Conservation (phyloP, 2,329 filamentous ascomycete genomes). For the Apiospora pterosperma region DNA sequence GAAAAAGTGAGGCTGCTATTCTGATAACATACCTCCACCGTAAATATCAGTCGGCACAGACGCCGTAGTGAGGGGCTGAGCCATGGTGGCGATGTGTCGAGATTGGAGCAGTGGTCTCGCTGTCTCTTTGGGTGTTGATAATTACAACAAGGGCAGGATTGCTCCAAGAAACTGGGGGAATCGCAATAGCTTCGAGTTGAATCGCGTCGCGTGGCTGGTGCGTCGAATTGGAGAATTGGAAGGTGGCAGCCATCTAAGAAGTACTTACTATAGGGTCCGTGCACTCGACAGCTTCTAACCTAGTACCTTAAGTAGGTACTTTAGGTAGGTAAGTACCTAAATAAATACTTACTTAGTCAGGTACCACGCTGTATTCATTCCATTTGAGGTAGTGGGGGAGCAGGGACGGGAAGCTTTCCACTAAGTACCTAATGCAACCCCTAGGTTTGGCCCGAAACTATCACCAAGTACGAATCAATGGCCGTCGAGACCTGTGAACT, state of each 20-base stretch:
- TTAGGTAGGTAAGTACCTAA: too few species aligned
- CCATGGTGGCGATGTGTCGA: slow-evolving; percentile 36
- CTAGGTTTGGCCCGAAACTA: background rate
- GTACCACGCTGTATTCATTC: background rate
- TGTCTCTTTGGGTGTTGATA: background rate
- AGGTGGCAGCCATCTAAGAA: background rate
- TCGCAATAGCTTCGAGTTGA: background rate
- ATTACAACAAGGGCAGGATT: background rate
- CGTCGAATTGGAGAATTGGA: slow-evolving; percentile 1
- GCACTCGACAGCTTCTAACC: background rate
- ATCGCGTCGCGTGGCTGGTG: slow-evolving; percentile 1
- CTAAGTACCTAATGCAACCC: background rate
- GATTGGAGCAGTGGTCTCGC: background rate
- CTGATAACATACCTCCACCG: slow-evolving; percentile 49
- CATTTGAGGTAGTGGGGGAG: background rate
- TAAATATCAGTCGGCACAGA: slow-evolving; percentile 61
- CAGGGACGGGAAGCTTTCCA: background rate
- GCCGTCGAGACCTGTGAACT: background rate
- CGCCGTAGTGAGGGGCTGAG: slow-evolving; percentile 52
- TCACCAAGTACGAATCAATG: background rate
- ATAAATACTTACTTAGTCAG: too few species aligned
- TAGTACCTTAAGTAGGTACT: too few species aligned
- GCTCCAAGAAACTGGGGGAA: background rate
- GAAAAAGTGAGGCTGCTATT: background rate
- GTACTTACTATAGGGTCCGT: background rate